Conservation (phyloP, 2,329 filamentous ascomycete species). For the Claviceps maximensis region DNA sequence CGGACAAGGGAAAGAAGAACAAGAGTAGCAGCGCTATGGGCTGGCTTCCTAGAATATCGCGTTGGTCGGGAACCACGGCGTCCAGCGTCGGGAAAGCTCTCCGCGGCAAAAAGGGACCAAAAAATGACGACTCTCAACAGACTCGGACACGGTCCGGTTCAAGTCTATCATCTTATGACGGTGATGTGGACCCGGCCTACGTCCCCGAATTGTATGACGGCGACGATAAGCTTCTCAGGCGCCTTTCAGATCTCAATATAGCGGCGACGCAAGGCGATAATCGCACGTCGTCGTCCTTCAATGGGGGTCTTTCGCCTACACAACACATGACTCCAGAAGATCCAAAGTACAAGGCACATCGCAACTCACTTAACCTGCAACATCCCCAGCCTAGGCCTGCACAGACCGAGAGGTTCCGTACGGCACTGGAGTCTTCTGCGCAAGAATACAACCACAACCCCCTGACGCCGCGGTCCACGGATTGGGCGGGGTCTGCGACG, state of each 20-base stretch:
- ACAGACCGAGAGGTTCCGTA: conserved; percentile 61
- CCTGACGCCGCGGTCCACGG: conserved; percentile 45
- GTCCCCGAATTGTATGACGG: conserved; percentile 41
- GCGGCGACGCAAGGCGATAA: conserved; percentile 7
- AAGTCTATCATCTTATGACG: conserved; percentile 53
- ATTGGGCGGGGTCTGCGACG: conserved; percentile 49
- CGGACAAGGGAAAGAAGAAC: conserved; percentile 72
- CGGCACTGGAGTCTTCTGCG: conserved; percentile 59
- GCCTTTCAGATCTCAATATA: conserved; percentile 41
- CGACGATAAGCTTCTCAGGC: conserved; percentile 46
- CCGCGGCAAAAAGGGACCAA: conserved; percentile 50
- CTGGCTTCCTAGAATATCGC: conserved; percentile 81
- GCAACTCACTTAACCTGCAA: conserved; percentile 66
- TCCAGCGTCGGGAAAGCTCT: conserved; percentile 74
- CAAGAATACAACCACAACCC: conserved; percentile 51
- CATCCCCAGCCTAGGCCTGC: conserved; percentile 67
- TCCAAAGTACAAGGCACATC: conserved; percentile 70
- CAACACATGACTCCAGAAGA: conserved; percentile 47
- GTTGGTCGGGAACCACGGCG: conserved; percentile 93
- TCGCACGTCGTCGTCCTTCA: conserved; percentile 4
- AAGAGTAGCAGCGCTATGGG: conserved; percentile 72
- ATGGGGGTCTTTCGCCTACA: conserved; percentile 25
- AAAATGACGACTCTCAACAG: conserved; percentile 43
- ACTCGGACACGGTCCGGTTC: conserved; percentile 67
- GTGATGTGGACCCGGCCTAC: conserved; percentile 32